A percentile compares a stretch with the other conserved stretches of the same genome.
These are phyloP conservation scores for Clavispora santaluciae DNA, from an alignment of 805 yeast species.

Conservation along the genomic window DNA sequence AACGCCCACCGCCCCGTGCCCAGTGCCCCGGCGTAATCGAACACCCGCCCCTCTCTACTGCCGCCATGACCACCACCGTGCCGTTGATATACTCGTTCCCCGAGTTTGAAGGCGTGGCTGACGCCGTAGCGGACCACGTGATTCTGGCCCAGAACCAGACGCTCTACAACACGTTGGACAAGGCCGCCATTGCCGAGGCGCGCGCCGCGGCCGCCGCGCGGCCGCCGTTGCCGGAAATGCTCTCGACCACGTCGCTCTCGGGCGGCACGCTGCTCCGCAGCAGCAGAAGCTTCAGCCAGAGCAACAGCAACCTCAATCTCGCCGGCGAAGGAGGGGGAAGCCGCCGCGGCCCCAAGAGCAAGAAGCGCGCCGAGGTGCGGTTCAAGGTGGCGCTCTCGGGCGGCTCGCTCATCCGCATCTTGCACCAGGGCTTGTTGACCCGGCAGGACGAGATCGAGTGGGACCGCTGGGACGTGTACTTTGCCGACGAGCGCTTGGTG, in stretches of 20 bases:
- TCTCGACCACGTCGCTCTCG: constrained; percentile 5
- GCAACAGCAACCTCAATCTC: constrained; percentile 9
- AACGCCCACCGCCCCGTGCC: too few species aligned
- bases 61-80: constrained; percentile 79
- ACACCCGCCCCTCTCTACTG: background rate
- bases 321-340: constrained; percentile 10
- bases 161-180: constrained; percentile 42
- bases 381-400: constrained; percentile 92
- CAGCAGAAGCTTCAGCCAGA: constrained; percentile 12
- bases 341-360: constrained; percentile 29
- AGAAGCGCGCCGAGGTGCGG: constrained; percentile 57
- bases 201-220: constrained; percentile 22
- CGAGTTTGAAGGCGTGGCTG: constrained; percentile 85
- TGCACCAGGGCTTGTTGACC: constrained; percentile 77
- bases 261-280: constrained; percentile 9
- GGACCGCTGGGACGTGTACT: constrained; percentile 93
- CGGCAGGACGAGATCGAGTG: constrained; percentile 73
- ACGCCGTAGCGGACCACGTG: constrained; percentile 94
- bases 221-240: constrained; percentile 11
- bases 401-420: constrained; percentile 83
- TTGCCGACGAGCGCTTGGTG: constrained; percentile 94
- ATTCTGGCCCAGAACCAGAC: constrained; percentile 81
- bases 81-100: constrained; percentile 93
- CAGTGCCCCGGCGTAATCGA: too few species aligned
- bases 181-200: constrained; percentile 25